Evolutionary conservation across 164 flowering plant species (phyloP), one percentile per base, ranked within the genome.

Genomic region (Liriodendron chinense): DNA sequence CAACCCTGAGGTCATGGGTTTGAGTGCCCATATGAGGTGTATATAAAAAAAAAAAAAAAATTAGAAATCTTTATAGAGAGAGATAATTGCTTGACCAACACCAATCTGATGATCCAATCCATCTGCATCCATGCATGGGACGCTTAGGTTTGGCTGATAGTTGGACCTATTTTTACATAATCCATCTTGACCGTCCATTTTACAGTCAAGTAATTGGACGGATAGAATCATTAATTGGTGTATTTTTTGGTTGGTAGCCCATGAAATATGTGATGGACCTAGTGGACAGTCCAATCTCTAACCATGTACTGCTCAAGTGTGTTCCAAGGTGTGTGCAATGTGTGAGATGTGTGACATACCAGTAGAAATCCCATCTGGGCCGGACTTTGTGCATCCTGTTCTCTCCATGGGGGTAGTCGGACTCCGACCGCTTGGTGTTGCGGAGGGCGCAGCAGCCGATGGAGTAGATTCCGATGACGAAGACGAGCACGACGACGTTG

Each of bases 311-410:
- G 68, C 25, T 9, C 25, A 12, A 0, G 34, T 22, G 34, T 22
- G 68, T 18, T n/a, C 64, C 22, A n/a, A 18, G 0, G 4, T 61
- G 1, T 43, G 2, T 20, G 43, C 16, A 25, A 25, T 20, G 66
- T 47, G 26, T n/a, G 50, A 9, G 28, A 34, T 14, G 28, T 2
- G 2, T 28, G 8, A 70, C 66, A 64, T 81, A 93, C 99, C 97
- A 94, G 77, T 90, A 84, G 82, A 83, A 92, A 78, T 96, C 98
- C 97, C 99, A 94, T 83, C 98, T 81, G 69, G 97, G 99, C 63
- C 91, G 83, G 77, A 88, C 85, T 85, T 89, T 94, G 82, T 73
- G 82, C 96, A 94, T 91, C 77, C 89, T 86, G 70, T 91, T 91
- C 26, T 84, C 78, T 7, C 96, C 97, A 63, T 90, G 84, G 0